These are phyloP conservation scores for Mycena crocata DNA, from an alignment of 768 basidiomycete genomes.

Conservation along the genomic window DNA sequence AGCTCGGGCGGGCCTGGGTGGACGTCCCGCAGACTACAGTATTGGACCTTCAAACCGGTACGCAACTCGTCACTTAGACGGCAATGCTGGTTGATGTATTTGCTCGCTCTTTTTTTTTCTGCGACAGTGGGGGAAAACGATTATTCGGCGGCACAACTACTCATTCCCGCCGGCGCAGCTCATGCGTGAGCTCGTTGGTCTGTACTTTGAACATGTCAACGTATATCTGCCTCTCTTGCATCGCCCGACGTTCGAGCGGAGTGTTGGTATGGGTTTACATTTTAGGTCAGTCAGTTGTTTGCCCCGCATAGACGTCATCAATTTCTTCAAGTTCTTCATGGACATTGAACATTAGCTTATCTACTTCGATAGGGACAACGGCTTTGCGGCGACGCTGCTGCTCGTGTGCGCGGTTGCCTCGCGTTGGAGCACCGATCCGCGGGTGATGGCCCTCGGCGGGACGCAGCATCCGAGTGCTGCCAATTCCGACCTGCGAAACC, in stretches of 20 bases:
- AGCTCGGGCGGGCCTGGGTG: neutral
- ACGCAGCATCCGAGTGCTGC: neutral
- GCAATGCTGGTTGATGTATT: too few relatives aligned
- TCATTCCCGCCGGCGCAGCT: slow-evolving; percentile 66
- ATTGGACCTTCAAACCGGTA: slow-evolving; percentile 8
- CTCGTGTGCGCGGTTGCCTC: slow-evolving; percentile 80
- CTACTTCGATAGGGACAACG: slow-evolving; percentile 46
- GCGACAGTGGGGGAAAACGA: slow-evolving; percentile 22
- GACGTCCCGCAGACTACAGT: slow-evolving; percentile 12
- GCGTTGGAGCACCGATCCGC: slow-evolving; percentile 66
- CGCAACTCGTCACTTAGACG: too few relatives aligned
- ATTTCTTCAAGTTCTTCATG: too few relatives aligned
- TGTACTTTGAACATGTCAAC: slow-evolving; percentile 74
- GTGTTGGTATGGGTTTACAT: slow-evolving; percentile 62
- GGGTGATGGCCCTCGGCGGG: slow-evolving; percentile 46
- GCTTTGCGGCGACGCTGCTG: slow-evolving; percentile 71
- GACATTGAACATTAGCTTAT: neutral
- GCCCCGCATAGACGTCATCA: too few relatives aligned
- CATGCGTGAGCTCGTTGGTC: slow-evolving; percentile 61
- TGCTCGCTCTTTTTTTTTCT: too few relatives aligned
- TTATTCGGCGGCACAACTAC: slow-evolving; percentile 37
- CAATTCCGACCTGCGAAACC: slow-evolving; percentile 9
- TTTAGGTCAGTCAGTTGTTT: slow-evolving; percentile 31
- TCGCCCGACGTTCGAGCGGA: slow-evolving; percentile 71
- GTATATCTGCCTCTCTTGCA: slow-evolving; percentile 76